Evolutionary conservation across 306 rosid species (phyloP), one percentile per base, ranked within the genome.

Genomic region (Ormosia semicastrata): DNA sequence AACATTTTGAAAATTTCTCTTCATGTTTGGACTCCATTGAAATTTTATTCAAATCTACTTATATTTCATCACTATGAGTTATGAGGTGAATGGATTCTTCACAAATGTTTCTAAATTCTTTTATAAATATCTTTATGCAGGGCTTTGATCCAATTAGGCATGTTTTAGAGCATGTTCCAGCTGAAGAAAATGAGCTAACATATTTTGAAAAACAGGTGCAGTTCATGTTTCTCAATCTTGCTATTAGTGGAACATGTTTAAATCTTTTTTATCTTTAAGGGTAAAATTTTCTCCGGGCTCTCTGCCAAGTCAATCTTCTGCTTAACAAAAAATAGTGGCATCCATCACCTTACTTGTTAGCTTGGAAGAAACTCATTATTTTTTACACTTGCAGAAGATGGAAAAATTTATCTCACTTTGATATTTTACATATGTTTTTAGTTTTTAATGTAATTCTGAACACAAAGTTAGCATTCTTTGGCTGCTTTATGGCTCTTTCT

Each of bases 91-190:
- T 81, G 66, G 43, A 46, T 75, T 78, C 76, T 77, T 64, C 46
- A 37, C 10, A 52, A 30, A 47, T 80, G 41, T 29, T 71, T 67
- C 77, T 53, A 81, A 80, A 74, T 30, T 71, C 40, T 79, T 36
- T 62, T 64, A 36, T 66, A 67, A 78, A 62, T 78, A 77, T 80
- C 71, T 64, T 47, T 74, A 43, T 85, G 89, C 98, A 93, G 98
- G 94, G 91, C 17, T 93, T 96, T 50, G 98, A 96, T 87, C 97
- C 99, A 41, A 87, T 96, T 59, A 86, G 87, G 82, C 92, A 93
- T 89, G 84, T 96, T 73, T 67, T 96, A 85, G 94, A 96, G 88
- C 93, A 84, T 59, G 78, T 87, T 84, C 92, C 97, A 54, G 81
- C 88, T 30, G 98, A 91, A 60, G 98, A 91, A 69, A 84, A 75